Evolutionary conservation across 192 early-diverging fungal species (phyloP), one percentile per base, ranked within the genome.

Genomic region (Backusella australiensis): DNA sequence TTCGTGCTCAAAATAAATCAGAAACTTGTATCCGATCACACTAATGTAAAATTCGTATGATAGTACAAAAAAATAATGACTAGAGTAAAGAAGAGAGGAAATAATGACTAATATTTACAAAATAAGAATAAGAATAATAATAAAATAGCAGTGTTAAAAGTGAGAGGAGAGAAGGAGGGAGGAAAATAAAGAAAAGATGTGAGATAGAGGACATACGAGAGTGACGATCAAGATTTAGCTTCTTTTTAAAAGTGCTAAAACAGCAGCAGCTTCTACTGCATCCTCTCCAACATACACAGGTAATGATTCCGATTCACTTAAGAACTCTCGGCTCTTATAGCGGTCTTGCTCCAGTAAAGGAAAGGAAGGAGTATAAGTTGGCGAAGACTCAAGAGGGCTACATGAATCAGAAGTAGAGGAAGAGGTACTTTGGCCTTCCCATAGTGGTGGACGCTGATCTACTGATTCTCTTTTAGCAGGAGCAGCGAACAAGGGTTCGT

Each of bases 231-330:
- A 12, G 15, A 14, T 46, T 74, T 56, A 75, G 68, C 74, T 75
- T 75, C 79, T 75, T 23, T 77, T 73, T n/a, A 81, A 63, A 46
- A 81, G 53, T 6, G 80, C 75, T 14, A 81, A 68, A 8, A 81
- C 76, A 72, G 80, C 69, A 36, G 80, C 80, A 36, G 80, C 80
- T 53, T 81, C 80, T 66, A 81, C 80, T 39, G 72, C 80, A 69
- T 81, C 76, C 21, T 74, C 80, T n/a, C 73, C 80, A 39, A 73
- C 73, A 71, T 71, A 71, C 12, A 71, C 70, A 46, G 70, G 29
- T 3, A 71, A 8, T 39, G 41, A 42, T 41, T 71, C 42, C 26
- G 69, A 42, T 12, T 71, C 44, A 71, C 6, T 44, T 71, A 44
- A 1, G n/a, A 71, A 23, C 14, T 23, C 56, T 63, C 26, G 56